A percentile compares a stretch with the other conserved stretches of the same genome.
Conservation (phyloP, 768 basidiomycete genomes). For the Omphalotus guepiniiformis region DNA sequence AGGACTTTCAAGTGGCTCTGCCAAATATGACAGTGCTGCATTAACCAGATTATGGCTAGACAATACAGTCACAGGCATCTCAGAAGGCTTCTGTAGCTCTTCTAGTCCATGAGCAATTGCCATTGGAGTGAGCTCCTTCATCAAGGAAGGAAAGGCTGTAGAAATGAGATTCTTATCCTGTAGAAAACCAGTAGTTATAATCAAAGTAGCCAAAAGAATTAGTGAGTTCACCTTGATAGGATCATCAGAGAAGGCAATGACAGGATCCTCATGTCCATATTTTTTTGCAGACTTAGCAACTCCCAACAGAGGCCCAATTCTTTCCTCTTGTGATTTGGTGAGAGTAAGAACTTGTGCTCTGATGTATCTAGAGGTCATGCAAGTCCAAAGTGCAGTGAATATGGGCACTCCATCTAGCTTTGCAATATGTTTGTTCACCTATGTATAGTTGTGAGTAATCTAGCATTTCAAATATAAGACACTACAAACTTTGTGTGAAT, state of each 20-base stretch:
- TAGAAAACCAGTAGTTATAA: not conserved
- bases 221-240: conserved; percentile 7
- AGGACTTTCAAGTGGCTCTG: too few species aligned
- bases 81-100: too few species aligned
- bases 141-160: conserved; percentile 9
- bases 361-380: conserved; percentile 19
- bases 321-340: conserved; percentile 19
- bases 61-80: too few species aligned
- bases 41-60: too few species aligned
- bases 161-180: conserved; percentile 8
- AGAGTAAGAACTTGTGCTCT: conserved; percentile 17
- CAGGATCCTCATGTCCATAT: conserved; percentile 6
- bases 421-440: too few species aligned
- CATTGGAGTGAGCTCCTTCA: too few species aligned
- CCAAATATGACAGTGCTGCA: too few species aligned
- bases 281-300: conserved; percentile 8
- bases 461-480: too few species aligned
- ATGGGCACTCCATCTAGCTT: too few species aligned
- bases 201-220: not conserved
- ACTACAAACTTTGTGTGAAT: too few species aligned
- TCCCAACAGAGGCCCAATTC: conserved; percentile 6
- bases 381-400: conserved; percentile 21
- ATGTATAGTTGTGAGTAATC: too few species aligned
- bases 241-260: conserved; percentile 10
- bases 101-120: too few species aligned